A percentile compares a stretch with the other conserved stretches of the same genome.
Evolutionary conservation across 2,329 filamentous ascomycete genomes (phyloP).

Genomic region (Pestalotiopsis sp.): DNA sequence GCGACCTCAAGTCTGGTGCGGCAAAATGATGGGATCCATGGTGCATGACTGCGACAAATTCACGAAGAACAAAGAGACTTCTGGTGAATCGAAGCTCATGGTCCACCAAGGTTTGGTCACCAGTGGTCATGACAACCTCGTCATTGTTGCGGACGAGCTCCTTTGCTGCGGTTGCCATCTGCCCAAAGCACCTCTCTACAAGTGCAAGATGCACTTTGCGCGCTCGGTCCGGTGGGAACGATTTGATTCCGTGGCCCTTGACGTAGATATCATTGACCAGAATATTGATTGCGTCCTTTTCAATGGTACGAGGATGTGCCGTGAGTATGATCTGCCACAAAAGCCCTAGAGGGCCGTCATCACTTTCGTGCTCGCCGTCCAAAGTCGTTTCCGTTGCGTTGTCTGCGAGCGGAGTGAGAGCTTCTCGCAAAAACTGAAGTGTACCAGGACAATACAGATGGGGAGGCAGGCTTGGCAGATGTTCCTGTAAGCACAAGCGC

Average conservation of each 20-base stretch:
- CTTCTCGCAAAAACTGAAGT: constrained; percentile 63
- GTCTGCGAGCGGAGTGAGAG: constrained; percentile 50
- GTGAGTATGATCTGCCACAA: constrained; percentile 84
- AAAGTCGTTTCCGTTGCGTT: constrained; percentile 47
- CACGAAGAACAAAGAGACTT: constrained; percentile 68
- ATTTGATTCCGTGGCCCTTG: constrained; percentile 52
- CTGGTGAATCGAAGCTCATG: constrained; percentile 69
- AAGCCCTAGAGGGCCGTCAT: constrained; percentile 64
- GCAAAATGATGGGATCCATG: constrained; percentile 58
- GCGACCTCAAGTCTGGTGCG: constrained; percentile 56
- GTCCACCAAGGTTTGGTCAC: constrained; percentile 46
- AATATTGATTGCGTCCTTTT: constrained; percentile 67
- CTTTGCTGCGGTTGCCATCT: constrained; percentile 66
- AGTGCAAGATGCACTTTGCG: constrained; percentile 68
- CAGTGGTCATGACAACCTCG: constrained; percentile 52
- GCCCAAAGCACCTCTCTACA: constrained; percentile 72
- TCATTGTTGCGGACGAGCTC: constrained; percentile 56
- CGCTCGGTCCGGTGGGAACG: constrained; percentile 51
- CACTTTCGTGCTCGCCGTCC: constrained; percentile 53
- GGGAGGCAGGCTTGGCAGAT: constrained; percentile 60
- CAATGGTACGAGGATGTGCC: constrained; percentile 66
- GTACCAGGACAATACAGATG: constrained; percentile 62
- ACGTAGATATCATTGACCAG: constrained; percentile 76
- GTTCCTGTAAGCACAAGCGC: constrained; percentile 53
- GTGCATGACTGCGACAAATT: constrained; percentile 69